A percentile compares a stretch with the other conserved stretches of the same genome.
Evolutionary conservation across 768 basidiomycete genomes (phyloP).

Genomic region (Tubosaeta sp.): DNA sequence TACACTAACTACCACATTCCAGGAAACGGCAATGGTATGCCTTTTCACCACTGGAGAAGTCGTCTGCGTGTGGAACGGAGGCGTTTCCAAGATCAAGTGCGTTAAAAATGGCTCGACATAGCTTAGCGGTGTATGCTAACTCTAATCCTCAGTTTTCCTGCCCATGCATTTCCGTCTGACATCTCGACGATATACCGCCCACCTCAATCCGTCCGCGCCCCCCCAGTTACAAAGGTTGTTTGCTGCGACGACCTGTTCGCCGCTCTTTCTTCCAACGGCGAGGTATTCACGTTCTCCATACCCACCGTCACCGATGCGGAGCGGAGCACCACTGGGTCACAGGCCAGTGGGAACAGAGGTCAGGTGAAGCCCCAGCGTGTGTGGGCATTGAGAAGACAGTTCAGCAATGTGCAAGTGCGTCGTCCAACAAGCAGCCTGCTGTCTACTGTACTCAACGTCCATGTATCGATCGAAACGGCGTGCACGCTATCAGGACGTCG

Average conservation of each 20-base stretch:
- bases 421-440: not conserved
- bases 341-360: conserved; percentile 27
- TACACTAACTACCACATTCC: not conserved
- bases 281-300: conserved; percentile 78
- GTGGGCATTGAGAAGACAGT: conserved; percentile 85
- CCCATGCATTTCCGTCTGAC: conserved; percentile 69
- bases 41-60: conserved; percentile 79
- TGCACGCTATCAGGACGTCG: conserved; percentile 61
- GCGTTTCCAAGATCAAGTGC: conserved; percentile 69
- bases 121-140: not conserved
- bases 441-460: not conserved
- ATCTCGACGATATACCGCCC: conserved; percentile 72
- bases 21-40: conserved; percentile 84
- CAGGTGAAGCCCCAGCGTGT: conserved; percentile 74
- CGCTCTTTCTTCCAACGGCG: conserved; percentile 81
- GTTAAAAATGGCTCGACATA: conserved; percentile 10
- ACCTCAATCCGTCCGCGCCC: conserved; percentile 65
- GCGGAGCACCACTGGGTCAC: conserved; percentile 5
- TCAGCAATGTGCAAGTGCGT: conserved; percentile 73
- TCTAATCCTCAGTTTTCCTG: conserved; percentile 55
- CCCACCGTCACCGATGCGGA: conserved; percentile 33
- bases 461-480: not conserved
- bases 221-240: conserved; percentile 75
- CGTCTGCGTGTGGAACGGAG: conserved; percentile 75
- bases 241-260: conserved; percentile 78